Evolutionary conservation across 495 filamentous ascomycete genomes (phyloP).

Genomic region (Poronia punctata): DNA sequence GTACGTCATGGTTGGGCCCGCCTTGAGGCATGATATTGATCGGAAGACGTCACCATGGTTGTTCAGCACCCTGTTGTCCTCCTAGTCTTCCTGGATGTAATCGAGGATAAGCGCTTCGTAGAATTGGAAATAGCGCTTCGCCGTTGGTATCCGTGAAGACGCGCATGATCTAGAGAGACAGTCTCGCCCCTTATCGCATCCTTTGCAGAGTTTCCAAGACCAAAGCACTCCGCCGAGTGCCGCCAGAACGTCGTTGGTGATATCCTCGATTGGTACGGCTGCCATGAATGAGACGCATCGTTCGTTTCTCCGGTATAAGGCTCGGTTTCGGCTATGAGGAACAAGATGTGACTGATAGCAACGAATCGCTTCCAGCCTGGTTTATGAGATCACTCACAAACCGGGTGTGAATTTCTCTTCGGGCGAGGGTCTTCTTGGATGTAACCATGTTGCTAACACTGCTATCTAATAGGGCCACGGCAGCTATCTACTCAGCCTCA

Average conservation of each 20-base stretch:
- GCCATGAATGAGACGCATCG: not conserved
- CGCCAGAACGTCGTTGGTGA: slow-evolving; percentile 12
- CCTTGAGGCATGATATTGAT: not conserved
- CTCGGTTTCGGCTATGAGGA: too few relatives aligned
- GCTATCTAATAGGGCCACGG: too few relatives aligned
- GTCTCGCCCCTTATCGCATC: slow-evolving; percentile 6
- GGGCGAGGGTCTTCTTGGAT: too few relatives aligned
- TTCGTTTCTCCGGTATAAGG: too few relatives aligned
- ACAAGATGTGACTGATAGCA: not conserved
- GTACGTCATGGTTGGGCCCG: not conserved
- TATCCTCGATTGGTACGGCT: slow-evolving; percentile 6
- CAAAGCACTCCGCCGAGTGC: slow-evolving; percentile 14
- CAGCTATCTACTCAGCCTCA: too few relatives aligned
- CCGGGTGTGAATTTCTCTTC: too few relatives aligned
- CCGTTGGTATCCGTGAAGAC: slow-evolving; percentile 12
- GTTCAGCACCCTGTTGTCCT: not conserved
- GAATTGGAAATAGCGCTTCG: slow-evolving; percentile 20
- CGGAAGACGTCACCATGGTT: not conserved
- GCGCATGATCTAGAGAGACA: slow-evolving; percentile 11
- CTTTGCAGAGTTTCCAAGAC: slow-evolving; percentile 16
- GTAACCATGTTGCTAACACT: too few relatives aligned
- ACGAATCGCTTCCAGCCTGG: too few relatives aligned
- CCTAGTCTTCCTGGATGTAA: slow-evolving; percentile 13
- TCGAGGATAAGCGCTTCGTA: slow-evolving; percentile 17
- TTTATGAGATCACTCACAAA: too few relatives aligned